Base-by-base conservation (phyloP, 176 grass and related monocot species). In the Carex pumila region DNA sequence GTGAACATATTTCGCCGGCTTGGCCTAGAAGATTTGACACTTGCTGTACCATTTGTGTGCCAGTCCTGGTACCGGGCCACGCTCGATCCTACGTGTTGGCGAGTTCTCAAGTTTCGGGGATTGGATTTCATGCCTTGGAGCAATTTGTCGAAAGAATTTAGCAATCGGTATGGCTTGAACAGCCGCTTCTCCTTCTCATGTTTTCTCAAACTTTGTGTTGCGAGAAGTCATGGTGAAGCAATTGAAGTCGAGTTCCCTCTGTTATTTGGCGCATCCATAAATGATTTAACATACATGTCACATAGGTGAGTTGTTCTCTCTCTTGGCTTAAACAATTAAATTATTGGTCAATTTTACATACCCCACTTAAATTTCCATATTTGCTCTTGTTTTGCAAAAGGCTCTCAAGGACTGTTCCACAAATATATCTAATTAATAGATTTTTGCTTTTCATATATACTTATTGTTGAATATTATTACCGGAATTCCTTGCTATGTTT, bases 81-180 rank as follows among this genome's bases (percentile, higher is more conserved):
- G 0, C 79, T 75, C 2, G 92, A 98, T 87, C 89, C 91, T 36
- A 83, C 63, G 25, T 92, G 92, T 58, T 98, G 91, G 89, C 87
- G 86, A 63, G 62, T 58, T 21, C 95, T 98, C 84, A 84, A 98
- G 81, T 94, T 98, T 21, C 89, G 89, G 34, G 87, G 73, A 32
- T 64, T 89, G 79, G 92, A 94, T 67, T 94, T 98, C 89, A 93
- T 90, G 92, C 92, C 95, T 5, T 94, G 89, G 91, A 72, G 25
- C 6, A 0, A 83, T 0, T 94, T 98, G 74, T 87, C 89, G 2
- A 61, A 59, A 31, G 85, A 77, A 43, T 93, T 91, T 85, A 21
- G 69, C 8, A 37, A 13, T 64, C 61, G 65, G 14, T 90, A 85
- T 83, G 83, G 61, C 81, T 83, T 90, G 41, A 9, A 62, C 12